These are phyloP conservation scores for Rhizopogon sp. DNA, from an alignment of 768 basidiomycete species.

Conservation along the genomic window DNA sequence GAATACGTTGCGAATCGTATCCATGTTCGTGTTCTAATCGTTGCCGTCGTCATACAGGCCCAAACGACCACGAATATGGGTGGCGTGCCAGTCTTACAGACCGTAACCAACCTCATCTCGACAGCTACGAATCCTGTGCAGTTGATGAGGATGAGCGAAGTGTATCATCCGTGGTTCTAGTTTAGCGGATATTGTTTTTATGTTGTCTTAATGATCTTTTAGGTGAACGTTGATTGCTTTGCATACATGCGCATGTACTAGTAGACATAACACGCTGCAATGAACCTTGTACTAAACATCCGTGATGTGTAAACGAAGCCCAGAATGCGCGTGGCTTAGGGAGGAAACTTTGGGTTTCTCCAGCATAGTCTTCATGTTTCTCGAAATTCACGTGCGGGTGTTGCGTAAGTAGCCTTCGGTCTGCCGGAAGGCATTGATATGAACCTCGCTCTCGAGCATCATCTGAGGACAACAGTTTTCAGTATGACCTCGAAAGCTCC, in stretches of 20 bases:
- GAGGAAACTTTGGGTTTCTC: neutral
- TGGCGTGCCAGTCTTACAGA: constrained; percentile 59
- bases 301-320: neutral
- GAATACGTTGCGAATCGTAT: constrained; percentile 1
- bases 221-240: neutral
- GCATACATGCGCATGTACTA: neutral
- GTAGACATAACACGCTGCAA: neutral
- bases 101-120: constrained; percentile 77
- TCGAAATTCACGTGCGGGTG: constrained; percentile 20
- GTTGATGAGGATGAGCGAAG: constrained; percentile 81
- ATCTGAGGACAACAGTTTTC: constrained; percentile 38
- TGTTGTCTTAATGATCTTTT: neutral
- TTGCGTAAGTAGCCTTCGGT: constrained; percentile 66
- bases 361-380: neutral
- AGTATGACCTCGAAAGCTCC: neutral
- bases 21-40: neutral
- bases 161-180: constrained; percentile 84
- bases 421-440: constrained; percentile 67
- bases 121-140: constrained; percentile 83
- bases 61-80: constrained; percentile 17
- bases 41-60: constrained; percentile 1
- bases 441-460: constrained; percentile 68
- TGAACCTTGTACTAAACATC: too few species aligned
- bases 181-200: neutral
- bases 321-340: too few species aligned